A percentile compares a stretch with the other conserved stretches of the same genome.
These are phyloP conservation scores for Aspergillus baeticus DNA, from an alignment of 495 filamentous ascomycete species.

Conservation along the genomic window DNA sequence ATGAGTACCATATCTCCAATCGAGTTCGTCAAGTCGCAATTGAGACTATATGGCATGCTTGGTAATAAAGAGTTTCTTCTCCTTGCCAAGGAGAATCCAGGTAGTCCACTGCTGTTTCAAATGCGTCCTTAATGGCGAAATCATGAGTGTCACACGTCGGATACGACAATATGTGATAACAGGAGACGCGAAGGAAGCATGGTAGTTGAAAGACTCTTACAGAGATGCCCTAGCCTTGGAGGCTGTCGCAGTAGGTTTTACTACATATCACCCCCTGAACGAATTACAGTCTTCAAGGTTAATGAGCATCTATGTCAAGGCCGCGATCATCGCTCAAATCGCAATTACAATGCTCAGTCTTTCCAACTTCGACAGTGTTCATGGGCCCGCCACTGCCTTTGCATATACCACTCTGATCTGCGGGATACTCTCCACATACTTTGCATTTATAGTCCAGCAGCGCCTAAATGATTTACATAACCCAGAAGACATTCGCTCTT, in stretches of 20 bases:
- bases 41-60: no score
- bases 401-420: background rate
- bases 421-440: background rate
- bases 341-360: background rate
- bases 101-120: background rate
- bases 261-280: background rate
- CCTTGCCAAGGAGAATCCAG: background rate
- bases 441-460: background rate
- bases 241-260: background rate
- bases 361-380: background rate
- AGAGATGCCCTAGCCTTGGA: background rate
- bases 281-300: background rate
- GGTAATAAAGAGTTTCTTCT: background rate
- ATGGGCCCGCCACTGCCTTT: background rate
- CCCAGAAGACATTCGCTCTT: background rate
- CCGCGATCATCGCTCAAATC: background rate
- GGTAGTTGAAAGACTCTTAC: background rate
- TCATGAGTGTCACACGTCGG: background rate
- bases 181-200: background rate
- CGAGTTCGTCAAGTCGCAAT: no score
- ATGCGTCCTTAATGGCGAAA: background rate
- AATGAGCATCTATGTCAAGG: background rate
- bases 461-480: background rate
- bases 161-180: background rate
- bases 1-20: no score